Base-by-base conservation (phyloP, 1,139 yeast genomes). In the Sugiyamaella japonica region DNA sequence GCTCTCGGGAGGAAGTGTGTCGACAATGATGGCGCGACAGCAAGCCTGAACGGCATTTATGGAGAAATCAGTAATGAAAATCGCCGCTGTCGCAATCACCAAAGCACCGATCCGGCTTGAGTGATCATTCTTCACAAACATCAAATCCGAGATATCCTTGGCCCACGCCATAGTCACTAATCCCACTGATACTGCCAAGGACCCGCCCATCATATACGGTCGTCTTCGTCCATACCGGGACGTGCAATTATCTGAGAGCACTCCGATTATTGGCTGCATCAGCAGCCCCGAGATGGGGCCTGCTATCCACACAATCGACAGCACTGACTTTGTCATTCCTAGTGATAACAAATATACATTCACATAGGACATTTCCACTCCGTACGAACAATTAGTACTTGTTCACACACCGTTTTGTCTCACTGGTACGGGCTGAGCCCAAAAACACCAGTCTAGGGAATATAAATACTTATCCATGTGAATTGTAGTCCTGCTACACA, bases 231-330 rank as follows among this genome's bases (percentile, higher is more conserved):
- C 86, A 53, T 69, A 70, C 23, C 61, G 61, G 40, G 72, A 67
- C 37, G 74, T 70, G 43, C 79, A 76, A 52, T 75, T 73, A 64
- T 82, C 86, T 48, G 83, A 78, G 48, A 80, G 63, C 13, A 79
- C 72, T 0, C 86, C 86, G 20, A 82, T 77, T 3, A 82, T 68
- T 0, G 86, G 86, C 66, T 82, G 86, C 13, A 84, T 83, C 10
- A 82, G 58, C 1, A 82, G 73, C 1, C 86, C 86, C 9, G 84
- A 78, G 8, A 82, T 61, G 0, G 86, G 86, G 0, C 86, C 86
- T 0, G 85, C 85, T 8, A 81, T 74, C 86, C 86, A 82, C 1
- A 82, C 77, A 39, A 82, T 67, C 1, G 85, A 81, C 54, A 82
- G 67, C 5, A 74, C 61, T 15, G 79, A 74, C 59, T 81, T 81